Evolutionary conservation across 148 eudicot genomes (phyloP).

Genomic region (Vaccinium macrocarpon): DNA sequence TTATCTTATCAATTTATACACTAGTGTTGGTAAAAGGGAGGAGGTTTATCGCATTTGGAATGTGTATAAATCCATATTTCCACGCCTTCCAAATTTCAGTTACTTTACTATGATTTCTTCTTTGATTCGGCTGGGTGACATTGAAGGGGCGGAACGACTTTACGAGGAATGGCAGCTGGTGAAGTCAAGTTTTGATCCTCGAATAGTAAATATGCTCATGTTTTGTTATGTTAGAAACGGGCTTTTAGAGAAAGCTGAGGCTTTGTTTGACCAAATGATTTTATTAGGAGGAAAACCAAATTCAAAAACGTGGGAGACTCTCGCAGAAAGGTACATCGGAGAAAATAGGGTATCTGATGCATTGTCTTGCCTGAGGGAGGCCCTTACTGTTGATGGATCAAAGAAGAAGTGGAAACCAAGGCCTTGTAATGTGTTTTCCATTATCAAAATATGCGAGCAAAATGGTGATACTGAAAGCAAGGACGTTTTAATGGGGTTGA

Average conservation of each 20-base stretch:
- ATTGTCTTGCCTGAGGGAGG: conserved; percentile 64
- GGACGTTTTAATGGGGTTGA: conserved; percentile 46
- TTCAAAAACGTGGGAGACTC: conserved; percentile 67
- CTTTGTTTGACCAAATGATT: conserved; percentile 53
- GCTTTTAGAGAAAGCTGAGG: conserved; percentile 52
- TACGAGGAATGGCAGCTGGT: conserved; percentile 67
- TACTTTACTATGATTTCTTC: conserved; percentile 71
- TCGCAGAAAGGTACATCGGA: conserved; percentile 52
- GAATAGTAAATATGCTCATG: conserved; percentile 65
- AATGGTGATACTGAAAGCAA: conserved; percentile 45
- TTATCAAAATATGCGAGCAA: conserved; percentile 54
- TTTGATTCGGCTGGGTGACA: conserved; percentile 60
- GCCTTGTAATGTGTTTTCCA: conserved; percentile 34
- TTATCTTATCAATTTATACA: conserved; percentile 68
- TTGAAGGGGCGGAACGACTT: conserved; percentile 67
- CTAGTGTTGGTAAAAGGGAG: conserved; percentile 61
- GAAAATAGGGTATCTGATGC: conserved; percentile 56
- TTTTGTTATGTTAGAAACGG: conserved; percentile 57
- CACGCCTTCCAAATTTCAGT: conserved; percentile 53
- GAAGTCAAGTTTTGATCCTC: conserved; percentile 57
- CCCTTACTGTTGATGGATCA: conserved; percentile 38
- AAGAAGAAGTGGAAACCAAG: conserved; percentile 62
- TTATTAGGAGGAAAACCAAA: conserved; percentile 62
- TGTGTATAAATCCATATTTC: conserved; percentile 49
- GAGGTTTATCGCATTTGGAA: conserved; percentile 78